A percentile compares a stretch with the other conserved stretches of the same genome.
Evolutionary conservation across 768 basidiomycete genomes (phyloP).

Genomic region (Naganishia friedmannii): DNA sequence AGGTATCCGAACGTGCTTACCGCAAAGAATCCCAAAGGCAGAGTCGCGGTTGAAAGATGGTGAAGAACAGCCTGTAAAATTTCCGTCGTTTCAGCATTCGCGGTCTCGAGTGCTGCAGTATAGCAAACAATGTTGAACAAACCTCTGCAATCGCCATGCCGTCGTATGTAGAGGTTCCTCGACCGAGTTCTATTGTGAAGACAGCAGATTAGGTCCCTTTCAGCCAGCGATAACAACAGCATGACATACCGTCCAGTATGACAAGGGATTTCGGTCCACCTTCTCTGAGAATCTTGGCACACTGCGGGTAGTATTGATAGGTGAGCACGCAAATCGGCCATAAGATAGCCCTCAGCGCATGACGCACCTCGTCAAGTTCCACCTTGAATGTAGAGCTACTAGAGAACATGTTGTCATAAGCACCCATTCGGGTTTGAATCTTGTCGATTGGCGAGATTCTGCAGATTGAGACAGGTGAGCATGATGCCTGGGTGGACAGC

Average conservation of each 20-base stretch:
- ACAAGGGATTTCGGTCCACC: slow-evolving; percentile 91
- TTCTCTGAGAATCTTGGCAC: slow-evolving; percentile 87
- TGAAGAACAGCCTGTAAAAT: slow-evolving; percentile 71
- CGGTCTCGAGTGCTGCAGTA: slow-evolving; percentile 50
- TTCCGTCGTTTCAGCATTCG: neutral
- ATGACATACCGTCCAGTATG: slow-evolving; percentile 77
- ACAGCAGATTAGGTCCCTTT: neutral
- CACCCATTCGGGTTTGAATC: slow-evolving; percentile 94
- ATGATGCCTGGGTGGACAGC: neutral
- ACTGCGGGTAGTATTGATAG: slow-evolving; percentile 49
- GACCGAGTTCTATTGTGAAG: slow-evolving; percentile 69
- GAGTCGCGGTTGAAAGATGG: slow-evolving; percentile 84
- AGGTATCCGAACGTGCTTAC: slow-evolving; percentile 32
- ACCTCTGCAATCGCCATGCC: slow-evolving; percentile 94
- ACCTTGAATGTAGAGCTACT: slow-evolving; percentile 80
- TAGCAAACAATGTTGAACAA: neutral
- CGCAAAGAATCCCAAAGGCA: slow-evolving; percentile 91
- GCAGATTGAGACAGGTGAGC: neutral
- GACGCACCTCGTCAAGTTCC: slow-evolving; percentile 86
- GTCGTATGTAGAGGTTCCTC: slow-evolving; percentile 95
- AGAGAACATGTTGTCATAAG: slow-evolving; percentile 70
- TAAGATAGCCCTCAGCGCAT: neutral
- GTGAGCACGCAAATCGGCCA: neutral
- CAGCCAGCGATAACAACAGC: neutral
- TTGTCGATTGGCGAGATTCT: slow-evolving; percentile 85